Percentiles rank a stretch among this genome's conserved stretches.
phyloP scores from a whole-genome alignment of 768 basidiomycete species.

The Imleria badia region DNA sequence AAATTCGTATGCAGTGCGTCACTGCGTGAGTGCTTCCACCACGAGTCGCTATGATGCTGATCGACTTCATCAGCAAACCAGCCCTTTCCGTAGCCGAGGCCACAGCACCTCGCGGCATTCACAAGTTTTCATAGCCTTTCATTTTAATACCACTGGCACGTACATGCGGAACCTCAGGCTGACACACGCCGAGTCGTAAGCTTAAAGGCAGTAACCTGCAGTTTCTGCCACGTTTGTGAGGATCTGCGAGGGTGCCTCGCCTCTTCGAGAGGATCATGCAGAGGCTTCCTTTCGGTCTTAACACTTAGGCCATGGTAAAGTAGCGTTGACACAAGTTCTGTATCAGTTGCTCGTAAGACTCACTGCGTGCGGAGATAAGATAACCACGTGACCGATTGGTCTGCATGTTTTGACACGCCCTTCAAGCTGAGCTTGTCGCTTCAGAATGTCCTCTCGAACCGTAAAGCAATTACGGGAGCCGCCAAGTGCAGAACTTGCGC shows the following conservation, averaged over 20 bases:
- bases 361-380: conserved; percentile 26
- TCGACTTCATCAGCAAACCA: too few species aligned
- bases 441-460: conserved; percentile 40
- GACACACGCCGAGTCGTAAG: too few species aligned
- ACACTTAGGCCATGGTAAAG: too few species aligned
- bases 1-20: neutral
- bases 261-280: too few species aligned
- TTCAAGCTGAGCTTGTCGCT: neutral
- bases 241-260: too few species aligned
- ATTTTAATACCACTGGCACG: conserved; percentile 2
- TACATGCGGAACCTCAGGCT: neutral
- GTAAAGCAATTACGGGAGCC: conserved; percentile 51
- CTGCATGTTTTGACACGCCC: neutral
- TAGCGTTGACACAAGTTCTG: too few species aligned
- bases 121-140: neutral
- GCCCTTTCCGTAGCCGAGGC: too few species aligned
- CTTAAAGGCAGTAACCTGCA: too few species aligned
- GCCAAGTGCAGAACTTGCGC: conserved; percentile 43
- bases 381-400: conserved; percentile 22
- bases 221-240: too few species aligned
- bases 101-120: too few species aligned
- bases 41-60: neutral
- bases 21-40: neutral
- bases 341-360: too few species aligned
- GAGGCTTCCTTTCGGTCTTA: too few species aligned